Evolutionary conservation across 441 rosid genomes (phyloP), one percentile per base, ranked within the genome.

Genomic region (Geranium incanum): DNA sequence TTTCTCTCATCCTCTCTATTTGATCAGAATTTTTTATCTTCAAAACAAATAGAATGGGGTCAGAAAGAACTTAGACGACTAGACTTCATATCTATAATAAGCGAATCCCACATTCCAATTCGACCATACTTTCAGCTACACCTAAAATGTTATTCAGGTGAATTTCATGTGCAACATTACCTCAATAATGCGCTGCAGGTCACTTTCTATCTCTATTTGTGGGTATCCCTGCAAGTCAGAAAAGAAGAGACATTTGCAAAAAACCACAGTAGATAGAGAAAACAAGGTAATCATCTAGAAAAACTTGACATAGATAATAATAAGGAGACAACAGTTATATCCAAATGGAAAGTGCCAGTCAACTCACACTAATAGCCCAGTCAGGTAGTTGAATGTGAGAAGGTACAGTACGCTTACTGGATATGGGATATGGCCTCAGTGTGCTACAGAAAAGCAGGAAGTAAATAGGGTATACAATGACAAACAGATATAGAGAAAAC

Each of bases 321-420:
- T 6, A 50, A 50, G n/a, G 11, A 60, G 16, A 5, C 36, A 52
- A 70, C 65, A 52, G 9, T 70, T 13, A 62, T 11, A 65, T 57
- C 41, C 13, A 36, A 64, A 72, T 19, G 70, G 73, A 38, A 15
- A 64, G 19, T 60, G 39, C 18, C 23, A 50, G 59, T 16, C 16
- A 68, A 83, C 96, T 91, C 73, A 93, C 98, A 81, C 88, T 94
- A 75, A 80, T 62, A 63, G 97, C 99, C 99, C 97, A 90, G 72
- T 92, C 97, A 77, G 97, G 99, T 78, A 70, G 80, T 4, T 87
- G 88, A 68, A 95, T 83, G 72, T 78, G 83, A 67, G 81, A 80
- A 78, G 97, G 97, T 71, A 92, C 89, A 67, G 66, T 13, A 68
- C 85, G 90, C 74, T 74, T 81, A 59, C 81, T 71, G 64, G 96